Percentiles rank a stretch among this genome's conserved stretches.
Evolutionary conservation across 108 stramenopile species (phyloP).

Genomic region (Cyclotella choctawhatcheeana): DNA sequence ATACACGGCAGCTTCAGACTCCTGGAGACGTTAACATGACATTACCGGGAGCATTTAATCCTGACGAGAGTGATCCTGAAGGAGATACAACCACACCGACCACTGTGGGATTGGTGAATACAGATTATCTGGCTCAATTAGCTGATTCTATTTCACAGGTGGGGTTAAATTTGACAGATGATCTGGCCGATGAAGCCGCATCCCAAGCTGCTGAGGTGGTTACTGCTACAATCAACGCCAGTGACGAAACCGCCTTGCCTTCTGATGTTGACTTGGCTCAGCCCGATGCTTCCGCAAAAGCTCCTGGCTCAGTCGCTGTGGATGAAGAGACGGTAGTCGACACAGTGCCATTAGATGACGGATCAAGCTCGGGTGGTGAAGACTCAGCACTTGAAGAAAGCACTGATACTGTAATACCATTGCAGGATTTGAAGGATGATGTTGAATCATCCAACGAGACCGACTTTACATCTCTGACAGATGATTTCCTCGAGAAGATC

Average conservation of each 20-base stretch:
- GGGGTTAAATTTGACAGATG: constrained; percentile 5
- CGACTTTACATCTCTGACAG: neutral
- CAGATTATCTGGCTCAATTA: neutral
- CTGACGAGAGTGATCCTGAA: neutral
- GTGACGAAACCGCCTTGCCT: neutral
- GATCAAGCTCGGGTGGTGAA: too few relatives aligned
- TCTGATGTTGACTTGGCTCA: neutral
- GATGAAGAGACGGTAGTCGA: too few relatives aligned
- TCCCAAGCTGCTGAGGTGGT: neutral
- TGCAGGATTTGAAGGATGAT: too few relatives aligned
- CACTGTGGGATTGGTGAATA: constrained; percentile 6
- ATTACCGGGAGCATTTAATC: neutral
- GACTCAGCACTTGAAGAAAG: too few relatives aligned
- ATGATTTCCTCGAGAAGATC: neutral
- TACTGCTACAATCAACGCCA: neutral
- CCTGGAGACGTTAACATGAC: neutral
- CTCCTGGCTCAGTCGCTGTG: too few relatives aligned
- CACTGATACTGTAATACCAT: too few relatives aligned
- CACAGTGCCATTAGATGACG: too few relatives aligned
- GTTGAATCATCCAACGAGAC: neutral
- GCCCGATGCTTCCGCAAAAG: too few relatives aligned
- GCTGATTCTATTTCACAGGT: constrained; percentile 4
- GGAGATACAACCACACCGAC: neutral
- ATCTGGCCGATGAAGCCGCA: neutral
- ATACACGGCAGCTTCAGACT: too few relatives aligned